Evolutionary conservation across 768 basidiomycete genomes (phyloP), one percentile per base, ranked within the genome.

Genomic region (Leccinum subtestaceum): DNA sequence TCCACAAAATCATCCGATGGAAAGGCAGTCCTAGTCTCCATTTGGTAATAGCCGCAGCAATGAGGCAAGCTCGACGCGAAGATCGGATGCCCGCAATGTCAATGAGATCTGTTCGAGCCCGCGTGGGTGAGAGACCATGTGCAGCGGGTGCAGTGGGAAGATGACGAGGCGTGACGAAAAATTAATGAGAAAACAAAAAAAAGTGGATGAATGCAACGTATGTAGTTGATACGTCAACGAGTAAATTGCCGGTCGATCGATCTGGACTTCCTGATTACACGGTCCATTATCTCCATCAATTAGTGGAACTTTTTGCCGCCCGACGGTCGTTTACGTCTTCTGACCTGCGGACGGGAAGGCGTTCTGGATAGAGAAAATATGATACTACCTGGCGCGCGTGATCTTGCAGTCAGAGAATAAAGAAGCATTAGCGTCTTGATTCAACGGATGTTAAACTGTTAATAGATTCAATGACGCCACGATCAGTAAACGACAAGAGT

Each of bases 321-420:
- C 9, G 40, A 36, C 50, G 19, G 21, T 29, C 45, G 8, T 48
- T 68, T 67, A 70, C 67, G 67, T 64, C 57, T 65, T 70, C 23
- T 11, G 36, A 52, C 56, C 11, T 40, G 56, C 23, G 10, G n/a
- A 25, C n/a, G n/a, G 29, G 19, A 25, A 58, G 49, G 52, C 43
- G 23, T 19, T 45, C 23, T 36, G n/a, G 40, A 58, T 66, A 59
- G 53, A 49, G 48, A 54, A 52, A 23, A 19, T 50, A 52, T 51
- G n/a, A 47, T 48, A 13, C 21, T 17, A 13, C 21, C 23, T 31
- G n/a, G 13, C 32, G 29, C 15, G 50, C 53, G 63, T 32, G 9
- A 62, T 53, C 45, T 43, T 32, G 49, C 45, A 15, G 45, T 40
- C 25, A 23, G 47, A 40, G n/a, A 45, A 19, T 45, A 5, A 19